Evolutionary conservation across 2,329 filamentous ascomycete species (phyloP).

Genomic region (Nemania sp.): DNA sequence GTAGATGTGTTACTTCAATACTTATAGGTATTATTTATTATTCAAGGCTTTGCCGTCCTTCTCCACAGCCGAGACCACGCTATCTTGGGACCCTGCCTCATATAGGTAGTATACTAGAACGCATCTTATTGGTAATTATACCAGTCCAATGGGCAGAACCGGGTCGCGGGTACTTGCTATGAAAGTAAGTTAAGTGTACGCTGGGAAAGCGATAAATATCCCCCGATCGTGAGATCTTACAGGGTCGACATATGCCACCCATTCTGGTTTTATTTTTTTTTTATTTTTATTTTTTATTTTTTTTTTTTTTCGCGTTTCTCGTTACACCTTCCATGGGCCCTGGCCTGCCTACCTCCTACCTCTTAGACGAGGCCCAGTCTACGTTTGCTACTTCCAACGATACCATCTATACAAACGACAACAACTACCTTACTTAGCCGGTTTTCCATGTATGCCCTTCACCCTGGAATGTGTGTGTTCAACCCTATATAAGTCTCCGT

Average conservation of each 20-base stretch:
- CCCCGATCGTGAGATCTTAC: slow-evolving; percentile 36
- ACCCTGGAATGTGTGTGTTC: slow-evolving; percentile 16
- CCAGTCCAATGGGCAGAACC: slow-evolving; percentile 30
- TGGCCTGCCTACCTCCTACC: slow-evolving; percentile 17
- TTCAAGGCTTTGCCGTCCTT: slow-evolving; percentile 27
- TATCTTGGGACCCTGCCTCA: slow-evolving; percentile 29
- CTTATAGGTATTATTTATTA: slow-evolving; percentile 23
- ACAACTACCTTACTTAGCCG: not conserved
- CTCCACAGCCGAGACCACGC: slow-evolving; percentile 37
- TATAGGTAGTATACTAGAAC: slow-evolving; percentile 28
- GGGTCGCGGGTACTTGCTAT: not conserved
- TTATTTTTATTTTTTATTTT: too few species aligned
- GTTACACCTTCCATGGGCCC: slow-evolving; percentile 29
- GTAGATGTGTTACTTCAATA: too few species aligned
- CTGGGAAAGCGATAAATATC: slow-evolving; percentile 12
- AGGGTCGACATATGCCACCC: slow-evolving; percentile 32
- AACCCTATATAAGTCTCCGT: slow-evolving; percentile 11
- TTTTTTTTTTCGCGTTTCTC: slow-evolving; percentile 30
- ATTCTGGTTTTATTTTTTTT: slow-evolving; percentile 21
- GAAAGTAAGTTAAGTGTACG: too few species aligned
- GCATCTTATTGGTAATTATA: too few species aligned
- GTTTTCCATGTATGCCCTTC: not conserved
- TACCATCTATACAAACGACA: slow-evolving; percentile 5
- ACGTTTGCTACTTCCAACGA: slow-evolving; percentile 2
- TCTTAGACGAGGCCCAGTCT: slow-evolving; percentile 5